These are phyloP conservation scores for Aristolochia californica DNA, from an alignment of 164 flowering plant species.

Conservation along the genomic window DNA sequence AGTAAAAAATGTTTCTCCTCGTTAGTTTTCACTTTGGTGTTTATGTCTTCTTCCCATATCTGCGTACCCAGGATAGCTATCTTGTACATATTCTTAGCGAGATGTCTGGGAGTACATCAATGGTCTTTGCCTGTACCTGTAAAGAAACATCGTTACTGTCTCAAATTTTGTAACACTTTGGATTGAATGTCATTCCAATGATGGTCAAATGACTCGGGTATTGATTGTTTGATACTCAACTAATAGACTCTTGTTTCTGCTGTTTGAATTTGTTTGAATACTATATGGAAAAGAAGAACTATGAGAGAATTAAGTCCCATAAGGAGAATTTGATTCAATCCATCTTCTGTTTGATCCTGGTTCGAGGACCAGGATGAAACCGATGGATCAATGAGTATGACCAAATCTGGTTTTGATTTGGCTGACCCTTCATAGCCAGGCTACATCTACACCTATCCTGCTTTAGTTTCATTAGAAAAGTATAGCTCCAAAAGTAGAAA, in stretches of 20 bases:
- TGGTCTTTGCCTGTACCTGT: constrained; percentile 95
- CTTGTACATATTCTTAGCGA: constrained; percentile 66
- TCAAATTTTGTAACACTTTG: constrained; percentile 77
- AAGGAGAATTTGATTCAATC: no score
- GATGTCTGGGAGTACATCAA: constrained; percentile 57
- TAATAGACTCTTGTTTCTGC: no score
- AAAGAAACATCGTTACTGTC: constrained; percentile 65
- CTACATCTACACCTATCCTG: no score
- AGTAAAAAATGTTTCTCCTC: not conserved
- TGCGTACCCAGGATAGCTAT: constrained; percentile 55
- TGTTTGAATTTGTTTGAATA: no score
- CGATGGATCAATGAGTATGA: no score
- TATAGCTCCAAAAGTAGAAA: no score
- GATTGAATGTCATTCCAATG: constrained; percentile 71
- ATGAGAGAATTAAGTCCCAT: no score
- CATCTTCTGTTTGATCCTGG: not conserved
- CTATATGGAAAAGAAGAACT: no score
- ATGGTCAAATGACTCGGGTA: constrained; percentile 93
- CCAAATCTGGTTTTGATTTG: no score
- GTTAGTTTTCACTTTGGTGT: not conserved
- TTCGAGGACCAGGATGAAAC: not conserved
- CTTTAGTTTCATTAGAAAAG: no score
- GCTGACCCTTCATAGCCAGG: no score
- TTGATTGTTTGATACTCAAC: not conserved
- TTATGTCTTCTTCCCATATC: not conserved